Base-by-base conservation (phyloP, 805 yeast genomes). In the Wickerhamiella musiphila region DNA sequence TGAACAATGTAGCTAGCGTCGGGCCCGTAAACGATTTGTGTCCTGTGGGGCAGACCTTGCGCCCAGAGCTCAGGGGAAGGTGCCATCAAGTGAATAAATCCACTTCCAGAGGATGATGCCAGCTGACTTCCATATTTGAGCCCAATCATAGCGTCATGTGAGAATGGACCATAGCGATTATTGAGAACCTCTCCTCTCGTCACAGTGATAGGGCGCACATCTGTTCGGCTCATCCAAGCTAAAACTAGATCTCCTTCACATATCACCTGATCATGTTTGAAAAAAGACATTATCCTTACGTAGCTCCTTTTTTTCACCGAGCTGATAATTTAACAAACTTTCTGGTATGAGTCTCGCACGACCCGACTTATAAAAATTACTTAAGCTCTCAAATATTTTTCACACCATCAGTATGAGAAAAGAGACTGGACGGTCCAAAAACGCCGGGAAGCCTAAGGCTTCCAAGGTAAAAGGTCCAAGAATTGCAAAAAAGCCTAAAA, bases 1-100 rank as follows among this genome's bases (percentile, higher is more conserved):
- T 86, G 94, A 40, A 79, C 68, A 34, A 90, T 83, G 47, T 81
- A 90, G 18, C 93, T 70, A 2, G 94, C 78, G 52, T 90, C 99
- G 7, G 93, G 93, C 0, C 95, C 78, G 51, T 90, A 90, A 1
- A 90, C 96, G 42, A 90, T 90, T 58, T 90, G 99, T 0, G 99
- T 90, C 54, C 99, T 65, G 51, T 90, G 99, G 2, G 98, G 96
- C 22, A 90, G 60, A 0, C 95, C 79, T n/a, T 81, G 48, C 0
- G 94, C 78, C 99, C 99, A 90, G 15, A 90, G 58, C 54, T 90
- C 99, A 0, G 99, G 84, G 0, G 93, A 75, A 1, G 98, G 96
- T 38, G 78, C 84, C 29, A 90, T 55, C 10, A 90, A 60, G 49
- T 86, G 93, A 30, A 90, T 70, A 49, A 83, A 90, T 0, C 84